Conservation (phyloP, 768 basidiomycete species). For the Asterophora lycoperdoides region DNA sequence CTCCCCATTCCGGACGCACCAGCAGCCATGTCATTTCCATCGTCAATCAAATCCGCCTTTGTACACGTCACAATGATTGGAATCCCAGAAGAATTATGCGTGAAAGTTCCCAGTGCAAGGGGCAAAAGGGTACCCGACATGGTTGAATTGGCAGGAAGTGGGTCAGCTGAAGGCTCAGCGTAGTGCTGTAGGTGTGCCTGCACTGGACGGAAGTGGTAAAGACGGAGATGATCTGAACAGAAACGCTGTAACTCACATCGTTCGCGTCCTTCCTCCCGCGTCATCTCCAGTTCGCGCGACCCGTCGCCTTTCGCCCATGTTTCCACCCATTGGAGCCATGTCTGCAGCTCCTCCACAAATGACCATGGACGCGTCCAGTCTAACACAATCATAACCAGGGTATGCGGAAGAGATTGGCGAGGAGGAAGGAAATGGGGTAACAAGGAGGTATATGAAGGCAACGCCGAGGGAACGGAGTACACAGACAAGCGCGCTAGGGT, state of each 20-base stretch:
- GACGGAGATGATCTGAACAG: not conserved
- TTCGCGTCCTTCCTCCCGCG: constrained; percentile 78
- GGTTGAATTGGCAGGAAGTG: constrained; percentile 56
- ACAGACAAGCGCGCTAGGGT: constrained; percentile 85
- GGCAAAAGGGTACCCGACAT: constrained; percentile 72
- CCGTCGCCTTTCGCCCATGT: constrained; percentile 69
- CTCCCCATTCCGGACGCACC: constrained; percentile 83
- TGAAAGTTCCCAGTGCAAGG: constrained; percentile 78
- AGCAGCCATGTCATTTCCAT: constrained; percentile 64
- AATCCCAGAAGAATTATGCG: constrained; percentile 81
- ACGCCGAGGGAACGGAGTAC: constrained; percentile 83
- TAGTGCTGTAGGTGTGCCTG: constrained; percentile 90
- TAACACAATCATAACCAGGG: constrained; percentile 76
- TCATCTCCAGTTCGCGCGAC: constrained; percentile 67
- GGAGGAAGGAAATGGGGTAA: constrained; percentile 80
- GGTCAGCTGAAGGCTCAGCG: constrained; percentile 69
- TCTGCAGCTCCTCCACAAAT: constrained; percentile 79
- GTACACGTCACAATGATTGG: constrained; percentile 89
- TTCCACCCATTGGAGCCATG: constrained; percentile 87
- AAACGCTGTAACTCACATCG: constrained; percentile 51
- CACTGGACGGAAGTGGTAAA: constrained; percentile 42
- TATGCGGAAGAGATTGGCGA: constrained; percentile 58
- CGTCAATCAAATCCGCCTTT: constrained; percentile 91
- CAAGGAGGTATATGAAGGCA: constrained; percentile 64
- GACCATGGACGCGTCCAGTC: constrained; percentile 97